Evolutionary conservation across 345 rosid genomes (phyloP).

Genomic region (Linum tenue): DNA sequence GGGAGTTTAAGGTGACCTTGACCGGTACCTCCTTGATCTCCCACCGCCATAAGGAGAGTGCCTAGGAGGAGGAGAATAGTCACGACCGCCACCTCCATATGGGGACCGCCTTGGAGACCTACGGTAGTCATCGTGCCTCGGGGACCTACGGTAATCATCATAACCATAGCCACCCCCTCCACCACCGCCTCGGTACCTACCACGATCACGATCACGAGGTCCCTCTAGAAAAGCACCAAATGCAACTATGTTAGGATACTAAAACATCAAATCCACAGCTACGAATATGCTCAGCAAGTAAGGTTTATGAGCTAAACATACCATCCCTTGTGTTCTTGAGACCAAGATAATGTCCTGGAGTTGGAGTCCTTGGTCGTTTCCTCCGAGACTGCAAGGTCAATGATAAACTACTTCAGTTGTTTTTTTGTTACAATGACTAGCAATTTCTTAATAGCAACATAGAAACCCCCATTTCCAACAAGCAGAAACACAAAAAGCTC

Average conservation of each 20-base stretch:
- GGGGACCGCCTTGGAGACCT: conserved; percentile 85
- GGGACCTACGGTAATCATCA: conserved; percentile 32
- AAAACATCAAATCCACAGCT: background rate
- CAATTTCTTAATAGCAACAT: background rate
- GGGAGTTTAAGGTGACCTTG: conserved; percentile 30
- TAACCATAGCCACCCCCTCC: conserved; percentile 23
- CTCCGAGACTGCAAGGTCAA: conserved; percentile 76
- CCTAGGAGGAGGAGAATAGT: conserved; percentile 53
- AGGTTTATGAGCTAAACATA: conserved; percentile 17
- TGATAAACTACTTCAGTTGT: conserved; percentile 11
- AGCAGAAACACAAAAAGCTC: too few relatives aligned
- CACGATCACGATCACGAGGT: conserved; percentile 24
- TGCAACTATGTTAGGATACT: background rate
- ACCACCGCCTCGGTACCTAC: conserved; percentile 31
- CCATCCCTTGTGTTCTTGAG: conserved; percentile 83
- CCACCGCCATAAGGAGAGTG: conserved; percentile 52
- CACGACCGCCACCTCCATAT: conserved; percentile 42
- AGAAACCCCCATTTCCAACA: too few relatives aligned
- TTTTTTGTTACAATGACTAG: background rate
- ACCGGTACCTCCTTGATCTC: conserved; percentile 76
- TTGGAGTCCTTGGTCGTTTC: conserved; percentile 94
- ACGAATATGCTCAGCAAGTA: background rate
- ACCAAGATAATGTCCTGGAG: conserved; percentile 99
- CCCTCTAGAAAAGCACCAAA: conserved; percentile 22
- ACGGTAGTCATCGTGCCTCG: conserved; percentile 43